These are phyloP conservation scores for Lyophyllum semitale DNA, from an alignment of 768 basidiomycete genomes.

Conservation along the genomic window DNA sequence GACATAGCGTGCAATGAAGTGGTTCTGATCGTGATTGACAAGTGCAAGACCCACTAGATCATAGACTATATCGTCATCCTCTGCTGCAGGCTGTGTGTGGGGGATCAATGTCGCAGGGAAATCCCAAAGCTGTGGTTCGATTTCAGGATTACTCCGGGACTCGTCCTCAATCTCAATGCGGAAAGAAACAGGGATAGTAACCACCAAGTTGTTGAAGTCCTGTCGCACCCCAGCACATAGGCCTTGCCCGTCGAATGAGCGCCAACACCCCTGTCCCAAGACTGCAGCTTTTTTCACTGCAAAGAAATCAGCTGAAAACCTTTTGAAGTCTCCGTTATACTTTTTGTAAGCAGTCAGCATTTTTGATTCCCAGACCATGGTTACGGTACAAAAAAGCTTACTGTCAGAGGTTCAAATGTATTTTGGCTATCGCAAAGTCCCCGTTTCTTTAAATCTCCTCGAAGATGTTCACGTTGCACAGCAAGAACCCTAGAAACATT, in stretches of 20 bases:
- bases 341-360: too few species aligned
- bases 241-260: constrained; percentile 14
- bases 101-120: constrained; percentile 19
- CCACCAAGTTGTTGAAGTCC: constrained; percentile 13
- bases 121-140: constrained; percentile 15
- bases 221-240: constrained; percentile 16
- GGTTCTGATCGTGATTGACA: constrained; percentile 9
- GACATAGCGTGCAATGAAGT: constrained; percentile 18
- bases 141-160: neutral
- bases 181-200: constrained; percentile 22
- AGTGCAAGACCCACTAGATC: constrained; percentile 24
- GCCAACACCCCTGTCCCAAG: constrained; percentile 18
- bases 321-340: neutral
- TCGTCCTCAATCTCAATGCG: constrained; percentile 17
- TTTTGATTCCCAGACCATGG: too few species aligned
- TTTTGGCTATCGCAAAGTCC: too few species aligned
- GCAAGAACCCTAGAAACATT: too few species aligned
- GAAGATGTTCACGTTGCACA: too few species aligned
- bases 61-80: constrained; percentile 18
- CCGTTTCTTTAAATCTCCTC: too few species aligned
- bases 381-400: too few species aligned
- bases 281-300: neutral
- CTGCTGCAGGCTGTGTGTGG: neutral
- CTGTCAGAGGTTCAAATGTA: too few species aligned
- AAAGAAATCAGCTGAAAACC: neutral